Conservation (phyloP, 306 rosid species). For the Cucurbita pepo region DNA sequence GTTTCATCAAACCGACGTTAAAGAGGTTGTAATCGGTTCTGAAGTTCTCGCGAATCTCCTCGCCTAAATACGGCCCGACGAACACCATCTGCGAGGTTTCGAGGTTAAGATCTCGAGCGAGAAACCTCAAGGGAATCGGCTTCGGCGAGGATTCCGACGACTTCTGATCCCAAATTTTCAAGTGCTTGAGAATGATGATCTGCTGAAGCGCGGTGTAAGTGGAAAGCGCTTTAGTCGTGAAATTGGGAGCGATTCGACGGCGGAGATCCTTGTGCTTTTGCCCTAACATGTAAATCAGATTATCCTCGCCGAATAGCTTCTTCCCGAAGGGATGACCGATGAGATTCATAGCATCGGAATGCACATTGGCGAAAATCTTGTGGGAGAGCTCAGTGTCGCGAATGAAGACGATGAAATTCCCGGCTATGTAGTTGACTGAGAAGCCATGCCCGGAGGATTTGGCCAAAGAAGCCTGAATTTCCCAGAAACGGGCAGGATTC, state of each 20-base stretch:
- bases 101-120: constrained; percentile 68
- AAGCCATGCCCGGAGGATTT: constrained; percentile 34
- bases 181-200: constrained; percentile 46
- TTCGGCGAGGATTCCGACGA: not conserved
- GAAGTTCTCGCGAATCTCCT: constrained; percentile 32
- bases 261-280: constrained; percentile 74
- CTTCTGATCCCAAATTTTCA: constrained; percentile 34
- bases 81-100: constrained; percentile 75
- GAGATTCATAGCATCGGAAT: constrained; percentile 51
- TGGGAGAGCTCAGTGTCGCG: constrained; percentile 70
- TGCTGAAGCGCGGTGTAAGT: constrained; percentile 70
- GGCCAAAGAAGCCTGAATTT: constrained; percentile 35
- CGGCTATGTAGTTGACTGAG: constrained; percentile 64
- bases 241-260: constrained; percentile 73
- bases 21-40: constrained; percentile 50
- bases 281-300: constrained; percentile 76
- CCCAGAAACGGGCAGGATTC: constrained; percentile 64
- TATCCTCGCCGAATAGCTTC: constrained; percentile 79
- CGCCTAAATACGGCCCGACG: constrained; percentile 60
- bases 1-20: constrained; percentile 73
- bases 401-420: constrained; percentile 58
- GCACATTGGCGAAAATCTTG: constrained; percentile 67
- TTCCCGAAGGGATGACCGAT: constrained; percentile 90
- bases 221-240: constrained; percentile 60
- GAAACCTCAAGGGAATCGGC: constrained; percentile 30